phyloP scores from a whole-genome alignment of 768 basidiomycete genomes.

The Russula abietina region DNA sequence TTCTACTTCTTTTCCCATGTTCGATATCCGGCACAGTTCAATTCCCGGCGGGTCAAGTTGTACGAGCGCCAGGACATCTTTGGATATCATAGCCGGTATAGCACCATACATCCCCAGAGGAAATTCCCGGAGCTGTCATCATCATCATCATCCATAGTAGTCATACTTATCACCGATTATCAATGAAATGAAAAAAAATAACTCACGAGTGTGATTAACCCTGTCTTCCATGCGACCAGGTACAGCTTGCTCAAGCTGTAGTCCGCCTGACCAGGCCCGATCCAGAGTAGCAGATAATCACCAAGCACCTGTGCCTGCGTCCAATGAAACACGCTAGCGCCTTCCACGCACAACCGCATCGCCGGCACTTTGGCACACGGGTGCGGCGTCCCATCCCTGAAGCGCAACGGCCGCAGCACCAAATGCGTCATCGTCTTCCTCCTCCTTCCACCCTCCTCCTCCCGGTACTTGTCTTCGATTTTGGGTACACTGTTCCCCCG shows the following conservation, averaged over 20 bases:
- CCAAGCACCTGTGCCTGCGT: neutral
- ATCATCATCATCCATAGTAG: neutral
- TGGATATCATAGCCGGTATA: neutral
- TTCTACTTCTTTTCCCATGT: neutral
- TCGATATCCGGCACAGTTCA: slow-evolving; percentile 1
- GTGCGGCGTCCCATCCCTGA: slow-evolving; percentile 1
- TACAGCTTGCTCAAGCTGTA: neutral
- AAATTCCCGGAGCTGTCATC: slow-evolving; percentile 5
- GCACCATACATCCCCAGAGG: neutral
- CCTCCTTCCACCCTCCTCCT: neutral
- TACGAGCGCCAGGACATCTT: neutral
- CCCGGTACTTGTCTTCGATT: neutral
- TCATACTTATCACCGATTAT: neutral
- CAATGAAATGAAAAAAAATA: neutral
- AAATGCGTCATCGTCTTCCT: neutral
- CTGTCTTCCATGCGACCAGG: slow-evolving; percentile 16
- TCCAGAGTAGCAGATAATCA: slow-evolving; percentile 4
- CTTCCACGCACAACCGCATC: neutral
- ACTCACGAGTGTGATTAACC: neutral
- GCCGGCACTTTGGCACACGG: neutral
- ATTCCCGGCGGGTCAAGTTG: neutral
- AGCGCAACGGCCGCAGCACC: neutral
- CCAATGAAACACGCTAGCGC: neutral
- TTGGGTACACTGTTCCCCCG: neutral
- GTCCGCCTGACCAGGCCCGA: neutral